Base-by-base conservation (phyloP, 495 filamentous ascomycete genomes). In the Penicillium argentinense region DNA sequence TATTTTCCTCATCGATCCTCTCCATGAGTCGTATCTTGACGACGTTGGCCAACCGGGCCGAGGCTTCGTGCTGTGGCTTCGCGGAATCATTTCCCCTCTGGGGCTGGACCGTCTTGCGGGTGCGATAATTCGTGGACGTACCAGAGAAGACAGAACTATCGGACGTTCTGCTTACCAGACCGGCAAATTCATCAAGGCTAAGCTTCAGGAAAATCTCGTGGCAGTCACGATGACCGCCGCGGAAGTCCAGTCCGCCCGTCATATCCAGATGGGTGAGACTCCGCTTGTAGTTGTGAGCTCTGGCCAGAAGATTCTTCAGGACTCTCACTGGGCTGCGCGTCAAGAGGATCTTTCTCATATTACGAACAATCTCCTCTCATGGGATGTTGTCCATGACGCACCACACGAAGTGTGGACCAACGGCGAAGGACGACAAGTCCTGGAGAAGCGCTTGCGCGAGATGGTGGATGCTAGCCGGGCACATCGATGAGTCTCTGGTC, bases 191-290 rank as follows among this genome's bases (percentile, higher is more conserved):
- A 84, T 97, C 61, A 93, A 90, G 57, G 86, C 89, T 4, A 90
- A 91, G 61, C 73, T 98, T 26, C 93, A 98, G 65, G 93, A 98
- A 71, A 92, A 86, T 45, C 71, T 97, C 1, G 89, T 96, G 14
- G 93, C 91, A 8, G 74, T 83, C 44, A 85, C 84, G 2, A 78
- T 97, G 41, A 89, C 89, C 13, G 84, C 81, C 51, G 87, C 85
- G 18, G 93, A 98, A 53, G 80, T 96, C 17, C 73, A 75, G 30
- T 84, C 82, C 28, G 87, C 89, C 34, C 72, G 83, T 26, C 81
- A 82, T 32, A 92, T 97, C 37, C 87, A 95, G 63, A 75, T 77
- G 57, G 67, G 67, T n/a, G 71, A 85, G 32, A 88, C 82, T 28
- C 87, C 88, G 25, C 61, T 96, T 5, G 81, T 81, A 17, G 70